These are phyloP conservation scores for Prosopis cineraria DNA, from an alignment of 306 rosid species.

Conservation along the genomic window DNA sequence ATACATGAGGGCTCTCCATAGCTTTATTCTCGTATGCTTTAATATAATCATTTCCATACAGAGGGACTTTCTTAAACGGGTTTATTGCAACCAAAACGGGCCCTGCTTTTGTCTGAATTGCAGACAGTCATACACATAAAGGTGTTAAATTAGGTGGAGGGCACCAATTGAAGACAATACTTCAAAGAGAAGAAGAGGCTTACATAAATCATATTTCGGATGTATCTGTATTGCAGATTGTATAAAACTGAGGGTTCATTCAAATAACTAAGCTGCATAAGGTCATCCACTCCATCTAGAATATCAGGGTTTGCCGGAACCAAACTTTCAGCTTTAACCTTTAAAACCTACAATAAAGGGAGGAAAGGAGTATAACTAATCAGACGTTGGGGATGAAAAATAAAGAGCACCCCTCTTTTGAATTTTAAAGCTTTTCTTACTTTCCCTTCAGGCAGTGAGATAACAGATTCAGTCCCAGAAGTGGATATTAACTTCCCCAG, in stretches of 20 bases:
- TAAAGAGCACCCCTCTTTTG: constrained; percentile 2
- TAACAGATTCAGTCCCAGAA: neutral
- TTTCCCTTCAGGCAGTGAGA: neutral
- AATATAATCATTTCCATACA: constrained; percentile 80
- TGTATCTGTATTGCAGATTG: constrained; percentile 89
- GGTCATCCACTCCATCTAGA: constrained; percentile 98
- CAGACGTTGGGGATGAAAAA: neutral
- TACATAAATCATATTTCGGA: constrained; percentile 82
- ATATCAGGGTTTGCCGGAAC: constrained; percentile 90
- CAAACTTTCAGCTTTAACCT: constrained; percentile 69
- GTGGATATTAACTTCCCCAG: neutral
- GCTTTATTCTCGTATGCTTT: constrained; percentile 80
- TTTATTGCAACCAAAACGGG: constrained; percentile 97
- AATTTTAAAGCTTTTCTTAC: neutral
- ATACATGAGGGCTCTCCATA: constrained; percentile 84
- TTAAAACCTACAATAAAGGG: constrained; percentile 60
- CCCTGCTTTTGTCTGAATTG: constrained; percentile 85
- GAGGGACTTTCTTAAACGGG: constrained; percentile 86
- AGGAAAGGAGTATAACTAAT: constrained; percentile 13
- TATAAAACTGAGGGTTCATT: constrained; percentile 90
- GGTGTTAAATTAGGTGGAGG: constrained; percentile 8
- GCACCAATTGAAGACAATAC: constrained; percentile 18
- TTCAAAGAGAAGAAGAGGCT: constrained; percentile 37
- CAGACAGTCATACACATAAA: constrained; percentile 34
- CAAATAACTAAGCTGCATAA: constrained; percentile 96